Evolutionary conservation across 768 basidiomycete species (phyloP).

Genomic region (Omphalotus guepiniiformis): DNA sequence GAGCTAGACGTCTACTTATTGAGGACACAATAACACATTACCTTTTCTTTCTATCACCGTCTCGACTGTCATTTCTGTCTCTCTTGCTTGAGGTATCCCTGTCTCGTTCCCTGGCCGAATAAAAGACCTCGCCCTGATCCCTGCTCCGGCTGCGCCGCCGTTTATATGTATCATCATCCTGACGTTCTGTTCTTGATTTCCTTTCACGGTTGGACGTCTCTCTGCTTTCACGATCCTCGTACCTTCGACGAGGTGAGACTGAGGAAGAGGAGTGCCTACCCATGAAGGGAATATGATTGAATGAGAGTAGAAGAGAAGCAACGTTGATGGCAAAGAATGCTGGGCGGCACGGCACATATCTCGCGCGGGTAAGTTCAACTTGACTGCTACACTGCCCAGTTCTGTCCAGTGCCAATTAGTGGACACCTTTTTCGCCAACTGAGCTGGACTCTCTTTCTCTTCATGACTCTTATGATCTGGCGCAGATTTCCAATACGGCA

Average conservation of each 20-base stretch:
- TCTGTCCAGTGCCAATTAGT: no score
- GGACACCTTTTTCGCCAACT: background rate
- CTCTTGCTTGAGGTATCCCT: background rate
- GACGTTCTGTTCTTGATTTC: slow-evolving; percentile 26
- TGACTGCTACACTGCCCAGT: no score
- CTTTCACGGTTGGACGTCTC: slow-evolving; percentile 31
- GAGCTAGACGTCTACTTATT: background rate
- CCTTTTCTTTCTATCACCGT: slow-evolving; percentile 38
- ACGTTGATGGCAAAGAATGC: no score
- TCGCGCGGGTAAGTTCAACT: no score
- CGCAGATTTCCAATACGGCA: background rate
- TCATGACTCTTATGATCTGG: background rate
- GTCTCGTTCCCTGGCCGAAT: slow-evolving; percentile 5
- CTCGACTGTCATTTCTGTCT: slow-evolving; percentile 20
- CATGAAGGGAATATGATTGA: no score
- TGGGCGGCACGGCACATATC: no score
- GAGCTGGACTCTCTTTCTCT: background rate
- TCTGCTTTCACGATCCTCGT: slow-evolving; percentile 33
- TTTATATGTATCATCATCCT: slow-evolving; percentile 24
- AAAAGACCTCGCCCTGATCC: slow-evolving; percentile 31
- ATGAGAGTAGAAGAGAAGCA: no score
- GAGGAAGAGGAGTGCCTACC: slow-evolving; percentile 51
- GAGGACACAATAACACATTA: slow-evolving; percentile 21
- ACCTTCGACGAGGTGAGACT: slow-evolving; percentile 38
- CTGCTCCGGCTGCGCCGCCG: slow-evolving; percentile 28